Percentiles rank a stretch among this genome's conserved stretches.
Conservation (phyloP, 495 filamentous ascomycete genomes). For the Talaromyces ruber region DNA sequence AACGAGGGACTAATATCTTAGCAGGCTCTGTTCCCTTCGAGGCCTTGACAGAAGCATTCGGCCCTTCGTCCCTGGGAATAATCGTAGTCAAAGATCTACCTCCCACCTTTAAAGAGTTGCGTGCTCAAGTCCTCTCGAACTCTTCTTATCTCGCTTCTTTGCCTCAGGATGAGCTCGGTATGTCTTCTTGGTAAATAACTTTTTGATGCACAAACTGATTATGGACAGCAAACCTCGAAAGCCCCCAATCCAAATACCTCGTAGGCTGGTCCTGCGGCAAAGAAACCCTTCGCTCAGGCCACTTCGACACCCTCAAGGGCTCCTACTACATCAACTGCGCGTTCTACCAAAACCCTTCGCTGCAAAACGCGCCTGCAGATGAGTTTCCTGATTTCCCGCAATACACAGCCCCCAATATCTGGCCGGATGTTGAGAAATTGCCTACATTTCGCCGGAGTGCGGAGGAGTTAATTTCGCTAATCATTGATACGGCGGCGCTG, state of each 20-base stretch:
- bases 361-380: conserved; percentile 51
- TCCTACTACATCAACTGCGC: conserved; percentile 96
- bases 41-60: conserved; percentile 77
- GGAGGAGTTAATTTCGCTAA: conserved; percentile 68
- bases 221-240: conserved; percentile 33
- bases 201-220: neutral
- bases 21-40: conserved; percentile 65
- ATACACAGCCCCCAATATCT: conserved; percentile 72
- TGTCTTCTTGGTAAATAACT: no score
- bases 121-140: conserved; percentile 70
- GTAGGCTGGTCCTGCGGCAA: conserved; percentile 79
- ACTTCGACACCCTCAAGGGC: conserved; percentile 87
- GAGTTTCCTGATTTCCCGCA: conserved; percentile 53
- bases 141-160: conserved; percentile 86
- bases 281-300: conserved; percentile 84
- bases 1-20: conserved; percentile 4
- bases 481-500: conserved; percentile 81
- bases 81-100: conserved; percentile 84
- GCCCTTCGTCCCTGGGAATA: conserved; percentile 84
- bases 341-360: conserved; percentile 66
- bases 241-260: conserved; percentile 45
- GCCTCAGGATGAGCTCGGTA: conserved; percentile 63
- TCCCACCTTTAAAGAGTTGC: conserved; percentile 54
- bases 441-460: conserved; percentile 65
- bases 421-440: conserved; percentile 60